Evolutionary conservation across 768 basidiomycete species (phyloP).

Genomic region (Pleurotus sapidus): DNA sequence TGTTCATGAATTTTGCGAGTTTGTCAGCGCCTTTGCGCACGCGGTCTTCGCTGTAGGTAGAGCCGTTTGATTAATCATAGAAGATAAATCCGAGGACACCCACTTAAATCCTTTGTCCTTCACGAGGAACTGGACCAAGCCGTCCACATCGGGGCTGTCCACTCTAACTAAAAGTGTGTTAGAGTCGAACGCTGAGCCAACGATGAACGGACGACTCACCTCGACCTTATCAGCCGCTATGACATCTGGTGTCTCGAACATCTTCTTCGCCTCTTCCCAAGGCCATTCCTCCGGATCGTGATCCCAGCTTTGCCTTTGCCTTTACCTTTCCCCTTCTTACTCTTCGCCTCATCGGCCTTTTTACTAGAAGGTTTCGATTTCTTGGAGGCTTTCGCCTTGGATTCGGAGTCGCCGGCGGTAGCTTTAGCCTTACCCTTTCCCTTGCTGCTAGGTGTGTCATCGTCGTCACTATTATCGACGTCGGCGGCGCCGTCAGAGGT

Average conservation of each 20-base stretch:
- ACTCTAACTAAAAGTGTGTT: slow-evolving; percentile 66
- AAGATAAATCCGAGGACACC: too few species aligned
- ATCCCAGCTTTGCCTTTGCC: slow-evolving; percentile 72
- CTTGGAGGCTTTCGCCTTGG: too few species aligned
- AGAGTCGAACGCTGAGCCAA: not conserved
- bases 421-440: slow-evolving; percentile 25
- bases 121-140: slow-evolving; percentile 90
- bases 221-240: slow-evolving; percentile 82
- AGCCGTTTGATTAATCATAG: too few species aligned
- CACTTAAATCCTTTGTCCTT: slow-evolving; percentile 97
- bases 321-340: slow-evolving; percentile 37
- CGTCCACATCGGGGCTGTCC: slow-evolving; percentile 90
- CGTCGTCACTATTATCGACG: not conserved
- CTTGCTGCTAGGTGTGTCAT: slow-evolving; percentile 10
- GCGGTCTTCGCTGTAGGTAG: slow-evolving; percentile 77
- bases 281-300: slow-evolving; percentile 90
- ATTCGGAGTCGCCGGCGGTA: slow-evolving; percentile 26
- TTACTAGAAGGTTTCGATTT: slow-evolving; percentile 3
- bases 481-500: not conserved
- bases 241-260: slow-evolving; percentile 92
- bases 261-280: slow-evolving; percentile 90
- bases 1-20: slow-evolving; percentile 77
- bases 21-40: slow-evolving; percentile 95
- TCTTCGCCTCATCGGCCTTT: slow-evolving; percentile 23
- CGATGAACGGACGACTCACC: slow-evolving; percentile 36